Evolutionary conservation across 176 grass and related monocot species (phyloP).

Genomic region (Oryza punctata): DNA sequence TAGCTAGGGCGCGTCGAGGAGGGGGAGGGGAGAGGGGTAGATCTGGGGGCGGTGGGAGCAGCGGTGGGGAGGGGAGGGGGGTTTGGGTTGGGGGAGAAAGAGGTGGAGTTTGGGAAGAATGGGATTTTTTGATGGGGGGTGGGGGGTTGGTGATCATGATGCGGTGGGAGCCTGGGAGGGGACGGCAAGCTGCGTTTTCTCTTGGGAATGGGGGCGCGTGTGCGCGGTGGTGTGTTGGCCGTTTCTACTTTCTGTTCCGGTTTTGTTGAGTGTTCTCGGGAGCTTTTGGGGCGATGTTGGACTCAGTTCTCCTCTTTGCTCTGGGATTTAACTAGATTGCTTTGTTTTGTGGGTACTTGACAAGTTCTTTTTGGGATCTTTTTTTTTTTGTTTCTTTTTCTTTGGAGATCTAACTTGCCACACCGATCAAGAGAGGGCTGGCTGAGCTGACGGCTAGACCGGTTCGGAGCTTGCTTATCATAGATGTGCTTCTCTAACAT

Average conservation of each 20-base stretch:
- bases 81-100: constrained; percentile 16
- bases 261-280: neutral
- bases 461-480: no score
- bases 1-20: neutral
- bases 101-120: neutral
- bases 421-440: no score
- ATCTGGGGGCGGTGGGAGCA: neutral
- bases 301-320: neutral
- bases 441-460: no score
- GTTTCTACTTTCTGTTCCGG: neutral
- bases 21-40: neutral
- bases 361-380: no score
- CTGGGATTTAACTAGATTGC: no score
- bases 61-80: constrained; percentile 48
- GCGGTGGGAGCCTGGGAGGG: constrained; percentile 36
- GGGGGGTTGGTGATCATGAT: constrained; percentile 53
- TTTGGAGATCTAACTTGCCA: no score
- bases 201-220: neutral
- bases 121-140: constrained; percentile 35
- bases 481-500: no score
- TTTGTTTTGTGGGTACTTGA: no score
- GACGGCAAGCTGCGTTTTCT: constrained; percentile 31
- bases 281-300: neutral
- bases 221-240: neutral
- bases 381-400: no score